phyloP scores from a whole-genome alignment of 1,284 basidiomycete species.

The Microbotryomycetes sp. region DNA sequence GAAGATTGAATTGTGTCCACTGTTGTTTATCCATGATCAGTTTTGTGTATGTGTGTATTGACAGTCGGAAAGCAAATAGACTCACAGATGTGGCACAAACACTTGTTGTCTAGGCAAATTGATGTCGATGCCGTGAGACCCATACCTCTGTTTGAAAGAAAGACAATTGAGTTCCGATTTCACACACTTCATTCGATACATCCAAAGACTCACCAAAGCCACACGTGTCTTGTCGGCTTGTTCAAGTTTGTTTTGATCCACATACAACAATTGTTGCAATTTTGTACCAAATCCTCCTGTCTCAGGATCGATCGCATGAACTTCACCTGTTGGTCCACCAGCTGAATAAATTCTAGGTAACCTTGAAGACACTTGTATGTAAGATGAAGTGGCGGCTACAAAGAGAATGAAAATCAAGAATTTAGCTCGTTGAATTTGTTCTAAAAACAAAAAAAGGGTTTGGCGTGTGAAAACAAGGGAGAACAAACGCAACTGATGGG shows the following conservation, averaged over 20 bases:
- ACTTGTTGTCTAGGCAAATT: conserved; percentile 21
- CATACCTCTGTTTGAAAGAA: conserved; percentile 34
- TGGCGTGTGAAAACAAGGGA: background rate
- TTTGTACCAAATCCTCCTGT: conserved; percentile 32
- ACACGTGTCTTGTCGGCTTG: conserved; percentile 35
- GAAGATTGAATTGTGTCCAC: conserved; percentile 45
- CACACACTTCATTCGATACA: no score
- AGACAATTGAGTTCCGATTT: no score
- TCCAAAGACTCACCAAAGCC: conserved; percentile 27
- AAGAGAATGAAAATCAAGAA: background rate
- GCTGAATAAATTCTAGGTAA: conserved; percentile 40
- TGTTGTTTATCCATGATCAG: conserved; percentile 25
- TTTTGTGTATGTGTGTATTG: background rate
- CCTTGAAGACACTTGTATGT: conserved; percentile 35
- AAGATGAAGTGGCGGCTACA: conserved; percentile 35
- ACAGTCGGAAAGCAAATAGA: background rate
- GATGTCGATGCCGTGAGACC: conserved; percentile 35
- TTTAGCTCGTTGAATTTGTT: background rate
- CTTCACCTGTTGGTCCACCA: conserved; percentile 43
- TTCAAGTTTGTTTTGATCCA: conserved; percentile 26
- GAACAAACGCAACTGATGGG: conserved; percentile 34
- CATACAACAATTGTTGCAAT: conserved; percentile 35
- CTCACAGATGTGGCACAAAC: conserved; percentile 42
- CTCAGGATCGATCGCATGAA: conserved; percentile 17
- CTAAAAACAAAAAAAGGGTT: background rate